Base-by-base conservation (phyloP, 164 flowering plant genomes). In the Sextonia rubra region DNA sequence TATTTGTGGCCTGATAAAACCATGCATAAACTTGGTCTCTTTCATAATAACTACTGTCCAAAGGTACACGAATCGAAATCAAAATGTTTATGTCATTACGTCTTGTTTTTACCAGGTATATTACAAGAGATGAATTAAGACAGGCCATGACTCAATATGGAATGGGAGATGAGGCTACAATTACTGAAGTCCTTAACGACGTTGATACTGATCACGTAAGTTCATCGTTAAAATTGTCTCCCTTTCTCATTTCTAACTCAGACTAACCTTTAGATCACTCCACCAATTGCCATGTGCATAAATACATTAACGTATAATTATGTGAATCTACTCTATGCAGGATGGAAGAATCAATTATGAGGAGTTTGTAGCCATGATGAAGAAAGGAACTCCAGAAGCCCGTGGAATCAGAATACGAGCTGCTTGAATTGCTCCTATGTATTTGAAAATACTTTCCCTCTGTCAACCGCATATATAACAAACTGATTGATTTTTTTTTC, bases 341-440 rank as follows among this genome's bases (percentile, higher is more conserved):
- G 97, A 95, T 80, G 99, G 97, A 12, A 85, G 64, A 47, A 95
- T 95, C 71, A 89, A 89, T 71, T 95, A 91, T 47, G 92, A 88
- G 8, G 97, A 92, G 78, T 92, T 92, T 77, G 90, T 72, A 1
- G 86, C 84, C 18, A 92, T 94, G 98, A 92, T 95, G 99, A 92
- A 71, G 73, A 85, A 79, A 62, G 91, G 95, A 65, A 83, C 88
- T 24, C 76, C 55, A 3, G 87, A 85, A 14, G 29, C 1, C 77
- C 64, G 48, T 77, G 80, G 66, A 56, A 78, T 75, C 55, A 70
- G 72, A 48, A 75, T 44, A 75, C 73, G 48, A 75, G 48, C 22
- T 20, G 1, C n/a, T 27, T 48, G 64, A 73, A 20, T 56, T 70
- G 64, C 49, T 32, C 22, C 4, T 15, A 64, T 29, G 47, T 3